These are phyloP conservation scores for Metschnikowia peoriensis DNA, from an alignment of 805 yeast genomes.

Conservation along the genomic window DNA sequence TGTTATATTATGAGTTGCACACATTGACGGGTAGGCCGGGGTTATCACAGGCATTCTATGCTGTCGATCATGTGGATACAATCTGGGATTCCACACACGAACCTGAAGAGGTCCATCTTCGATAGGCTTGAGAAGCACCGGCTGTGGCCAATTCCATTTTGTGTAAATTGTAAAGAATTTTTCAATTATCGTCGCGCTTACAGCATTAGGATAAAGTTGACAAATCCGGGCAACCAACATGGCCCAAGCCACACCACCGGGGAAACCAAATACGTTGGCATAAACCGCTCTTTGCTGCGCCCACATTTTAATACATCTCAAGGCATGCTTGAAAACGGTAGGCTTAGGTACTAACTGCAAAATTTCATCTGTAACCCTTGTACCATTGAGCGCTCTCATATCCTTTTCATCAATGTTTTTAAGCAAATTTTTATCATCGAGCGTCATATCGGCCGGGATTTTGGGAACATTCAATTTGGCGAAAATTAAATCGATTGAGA, in stretches of 20 bases:
- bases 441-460: constrained; percentile 69
- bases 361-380: constrained; percentile 95
- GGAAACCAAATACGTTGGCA: constrained; percentile 94
- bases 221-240: constrained; percentile 98
- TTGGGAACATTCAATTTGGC: constrained; percentile 82
- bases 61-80: constrained; percentile 83
- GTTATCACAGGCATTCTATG: constrained; percentile 98
- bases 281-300: constrained; percentile 93
- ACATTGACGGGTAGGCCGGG: constrained; percentile 98
- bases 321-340: constrained; percentile 86
- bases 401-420: constrained; percentile 90
- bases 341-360: constrained; percentile 87
- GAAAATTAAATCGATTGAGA: constrained; percentile 88
- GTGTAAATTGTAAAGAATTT: constrained; percentile 84
- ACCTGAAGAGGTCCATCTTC: constrained; percentile 98
- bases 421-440: constrained; percentile 81
- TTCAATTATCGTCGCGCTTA: constrained; percentile 85
- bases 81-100: constrained; percentile 92
- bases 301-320: constrained; percentile 93
- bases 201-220: constrained; percentile 94
- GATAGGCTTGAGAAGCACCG: constrained; percentile 85
- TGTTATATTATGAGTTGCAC: constrained; percentile 96
- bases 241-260: constrained; percentile 99
- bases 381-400: constrained; percentile 87
- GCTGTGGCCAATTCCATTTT: constrained; percentile 98